Evolutionary conservation across 352 stramenopile species (phyloP), one percentile per base, ranked within the genome.

Genomic region (Phytophthora pseudosyringae): DNA sequence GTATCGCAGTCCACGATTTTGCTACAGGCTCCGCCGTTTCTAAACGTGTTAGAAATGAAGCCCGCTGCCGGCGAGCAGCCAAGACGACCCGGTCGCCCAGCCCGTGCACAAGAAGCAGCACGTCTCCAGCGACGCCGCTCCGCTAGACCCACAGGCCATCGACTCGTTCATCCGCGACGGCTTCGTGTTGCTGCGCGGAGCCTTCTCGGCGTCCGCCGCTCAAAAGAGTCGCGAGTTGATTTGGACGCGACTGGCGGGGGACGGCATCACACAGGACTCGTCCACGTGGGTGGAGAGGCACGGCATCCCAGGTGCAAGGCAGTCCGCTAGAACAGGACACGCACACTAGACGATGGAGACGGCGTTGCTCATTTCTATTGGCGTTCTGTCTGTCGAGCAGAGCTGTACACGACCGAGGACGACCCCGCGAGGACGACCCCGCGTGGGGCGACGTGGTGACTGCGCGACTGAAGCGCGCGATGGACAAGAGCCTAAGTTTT

Each of bases 151-250:
- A 4, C 29, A 59, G 1, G 60, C 90, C 18, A 46, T 93, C 18
- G 58, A 71, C 5, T 52, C 63, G 11, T 95, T 95, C 56, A 69
- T 90, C 11, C 71, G 80, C 44, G 69, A 93, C 49, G 86, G 86
- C 4, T 95, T 88, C 53, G 81, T 94, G 45, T 56, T 91, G 59
- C 71, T 95, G 4, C 62, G 52, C 1, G 29, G 55, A n/a, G 85
- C 75, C 15, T 93, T 95, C 60, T 38, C 80, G 10, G 3, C 49
- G 13, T 79, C 78, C 1, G 75, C 71, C 3, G 83, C 80, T 21
- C 45, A 60, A 26, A 60, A 77, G 11, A 86, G 75, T 52, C 76
- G 85, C 26, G 69, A 81, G 26, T 56, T 84, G 49, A 73, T 86
- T 43, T 85, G 81, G 73, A 40, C 57, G 29, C 72, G 79, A 21